Base-by-base conservation (phyloP, 371 early-diverging fungal species). In the Rhizopus delemar region DNA sequence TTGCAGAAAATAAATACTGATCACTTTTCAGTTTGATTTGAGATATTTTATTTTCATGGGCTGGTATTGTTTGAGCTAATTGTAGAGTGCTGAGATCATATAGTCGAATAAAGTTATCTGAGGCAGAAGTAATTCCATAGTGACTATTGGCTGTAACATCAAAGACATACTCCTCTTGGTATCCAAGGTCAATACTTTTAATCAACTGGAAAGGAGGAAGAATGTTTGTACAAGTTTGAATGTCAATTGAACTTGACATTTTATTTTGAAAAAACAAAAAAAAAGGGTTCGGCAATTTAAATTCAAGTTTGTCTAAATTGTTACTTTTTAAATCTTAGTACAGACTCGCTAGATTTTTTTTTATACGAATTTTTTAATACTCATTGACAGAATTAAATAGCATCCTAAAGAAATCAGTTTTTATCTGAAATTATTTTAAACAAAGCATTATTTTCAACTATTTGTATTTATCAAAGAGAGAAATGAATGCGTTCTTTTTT, bases 51-150 rank as follows among this genome's bases (percentile, higher is more conserved):
- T 80, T 69, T 5, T 63, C 66, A 55, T 91, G 92, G 58, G 78
- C 80, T 5, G 68, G 46, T 1, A 82, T 53, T 2, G 66, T 73
- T 5, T 63, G 62, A n/a, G 71, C 72, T 13, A 80, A 70, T 45
- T 78, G 72, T 8, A 86, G 71, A 1, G 84, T 80, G 8, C 60
- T 39, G 1, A 80, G 81, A 68, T 90, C 86, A 54, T 87, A 90
- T 2, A 88, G 72, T 38, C 86, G 85, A 60, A 91, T 82, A 59
- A 80, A 71, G 43, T 84, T 66, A 51, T 85, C 82, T 0, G 90
- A 90, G 13, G 86, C 86, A 0, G 90, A 87, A 33, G 86, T 89
- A 38, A 86, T 82, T 28, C 84, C 74, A 57, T 83, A 81, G 16
- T 72, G 69, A 33, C 62, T 71, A 43, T 83, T 86, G 28, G 78